Base-by-base conservation (phyloP, 805 yeast genomes). In the Candida tibetensis region DNA sequence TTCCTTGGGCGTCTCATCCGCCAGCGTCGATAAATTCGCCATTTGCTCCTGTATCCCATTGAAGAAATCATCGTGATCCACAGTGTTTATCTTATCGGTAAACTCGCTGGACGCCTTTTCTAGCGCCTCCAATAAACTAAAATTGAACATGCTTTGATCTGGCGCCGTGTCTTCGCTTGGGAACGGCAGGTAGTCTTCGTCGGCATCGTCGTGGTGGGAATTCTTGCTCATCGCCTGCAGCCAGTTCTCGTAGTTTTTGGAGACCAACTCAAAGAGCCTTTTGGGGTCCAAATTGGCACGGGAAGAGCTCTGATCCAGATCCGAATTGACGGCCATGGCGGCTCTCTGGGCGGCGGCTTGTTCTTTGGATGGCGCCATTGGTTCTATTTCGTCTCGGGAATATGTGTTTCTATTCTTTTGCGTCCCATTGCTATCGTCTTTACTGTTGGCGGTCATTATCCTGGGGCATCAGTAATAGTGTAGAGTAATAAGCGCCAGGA, bases 161-260 rank as follows among this genome's bases (percentile, higher is more conserved):
- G 42, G 37, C 35, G 34, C 34, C 35, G 40, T 39, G 16, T 47
- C 47, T 27, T 53, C 64, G 4, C 37, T 37, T 6, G 65, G 66
- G 30, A 60, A 57, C 7, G 66, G 65, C 55, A 51, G 57, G 33
- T 44, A 60, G 28, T 49, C 39, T 15, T 51, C 61, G 17, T 52
- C 58, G 12, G 52, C 56, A 15, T 51, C 55, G 25, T 10, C 25
- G 25, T 21, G 25, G 21, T 47, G 49, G 23, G 52, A 51, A 36
- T 51, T 59, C 27, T 48, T 48, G 37, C 51, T 55, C 45, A 62
- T 52, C 23, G 56, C 57, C 19, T 58, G 57, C 52, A 54, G 68
- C 72, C 72, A 67, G 9, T 55, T 48, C 23, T 64, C 66, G 40
- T 67, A 67, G 48, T 62, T 64, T 41, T 60, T 61, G 5, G 64